Percentiles rank a stretch among this genome's conserved stretches.
Evolutionary conservation across 768 basidiomycete species (phyloP).

Genomic region (Fomitopsis pulvina): DNA sequence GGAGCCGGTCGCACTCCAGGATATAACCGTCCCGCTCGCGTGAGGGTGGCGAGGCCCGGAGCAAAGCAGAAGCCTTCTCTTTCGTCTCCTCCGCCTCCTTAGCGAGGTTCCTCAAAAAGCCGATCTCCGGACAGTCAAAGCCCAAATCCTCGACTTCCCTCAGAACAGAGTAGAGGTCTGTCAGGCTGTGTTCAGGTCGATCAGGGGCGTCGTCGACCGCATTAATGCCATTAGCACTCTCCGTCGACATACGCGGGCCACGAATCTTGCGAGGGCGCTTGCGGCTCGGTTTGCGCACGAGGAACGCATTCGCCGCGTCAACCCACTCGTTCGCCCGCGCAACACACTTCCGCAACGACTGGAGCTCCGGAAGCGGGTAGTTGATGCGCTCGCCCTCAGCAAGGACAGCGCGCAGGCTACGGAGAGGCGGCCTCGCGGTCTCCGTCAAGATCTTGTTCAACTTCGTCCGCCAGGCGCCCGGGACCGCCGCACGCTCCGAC

Average conservation of each 20-base stretch:
- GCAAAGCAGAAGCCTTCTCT: slow-evolving; percentile 44
- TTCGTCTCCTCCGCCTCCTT: slow-evolving; percentile 61
- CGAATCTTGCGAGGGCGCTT: slow-evolving; percentile 66
- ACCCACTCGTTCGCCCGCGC: slow-evolving; percentile 81
- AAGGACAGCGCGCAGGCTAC: slow-evolving; percentile 73
- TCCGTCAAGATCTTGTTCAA: slow-evolving; percentile 61
- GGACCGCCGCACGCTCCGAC: slow-evolving; percentile 64
- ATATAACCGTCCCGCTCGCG: slow-evolving; percentile 52
- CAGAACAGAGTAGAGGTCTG: slow-evolving; percentile 65
- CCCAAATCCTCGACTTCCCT: slow-evolving; percentile 71
- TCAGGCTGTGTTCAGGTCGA: slow-evolving; percentile 62
- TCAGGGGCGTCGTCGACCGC: slow-evolving; percentile 52
- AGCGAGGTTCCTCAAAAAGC: slow-evolving; percentile 43
- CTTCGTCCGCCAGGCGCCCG: slow-evolving; percentile 69
- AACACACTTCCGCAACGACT: slow-evolving; percentile 71
- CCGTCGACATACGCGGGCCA: slow-evolving; percentile 37
- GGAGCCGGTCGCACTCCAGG: slow-evolving; percentile 63
- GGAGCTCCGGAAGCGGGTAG: slow-evolving; percentile 64
- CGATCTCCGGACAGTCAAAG: slow-evolving; percentile 79
- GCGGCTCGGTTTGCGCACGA: slow-evolving; percentile 72
- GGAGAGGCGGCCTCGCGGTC: slow-evolving; percentile 65
- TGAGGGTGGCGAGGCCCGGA: slow-evolving; percentile 35
- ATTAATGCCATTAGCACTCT: slow-evolving; percentile 29
- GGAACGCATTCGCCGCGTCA: slow-evolving; percentile 74
- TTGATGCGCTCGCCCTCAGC: slow-evolving; percentile 87